A percentile compares a stretch with the other conserved stretches of the same genome.
phyloP scores from a whole-genome alignment of 495 filamentous ascomycete genomes.

The Parmelia sp. region DNA sequence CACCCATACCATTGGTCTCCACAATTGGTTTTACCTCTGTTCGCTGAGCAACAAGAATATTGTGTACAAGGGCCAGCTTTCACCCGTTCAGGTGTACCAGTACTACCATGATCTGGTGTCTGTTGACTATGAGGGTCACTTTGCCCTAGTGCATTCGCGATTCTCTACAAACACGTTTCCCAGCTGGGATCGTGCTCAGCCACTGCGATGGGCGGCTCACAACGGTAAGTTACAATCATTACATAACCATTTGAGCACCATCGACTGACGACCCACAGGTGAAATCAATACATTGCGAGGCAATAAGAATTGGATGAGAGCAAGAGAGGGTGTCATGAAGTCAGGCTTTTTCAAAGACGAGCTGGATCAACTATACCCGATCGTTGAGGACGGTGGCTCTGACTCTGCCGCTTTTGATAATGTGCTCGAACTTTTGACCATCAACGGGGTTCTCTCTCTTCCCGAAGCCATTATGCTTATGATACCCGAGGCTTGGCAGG shows the following conservation, averaged over 20 bases:
- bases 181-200: slow-evolving; percentile 97
- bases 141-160: slow-evolving; percentile 94
- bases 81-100: slow-evolving; percentile 95
- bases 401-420: slow-evolving; percentile 99
- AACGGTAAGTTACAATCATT: slow-evolving; percentile 58
- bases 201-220: slow-evolving; percentile 94
- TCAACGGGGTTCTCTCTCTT: slow-evolving; percentile 95
- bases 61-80: slow-evolving; percentile 97
- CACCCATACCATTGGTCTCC: slow-evolving; percentile 87
- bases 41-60: slow-evolving; percentile 98
- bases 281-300: slow-evolving; percentile 98
- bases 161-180: slow-evolving; percentile 99
- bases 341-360: slow-evolving; percentile 91
- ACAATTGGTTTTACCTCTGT: slow-evolving; percentile 99
- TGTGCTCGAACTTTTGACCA: slow-evolving; percentile 86
- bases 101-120: slow-evolving; percentile 98
- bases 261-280: slow-evolving; percentile 43
- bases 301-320: slow-evolving; percentile 99
- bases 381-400: slow-evolving; percentile 95
- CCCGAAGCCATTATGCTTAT: slow-evolving; percentile 99
- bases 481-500: slow-evolving; percentile 99
- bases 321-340: slow-evolving; percentile 90
- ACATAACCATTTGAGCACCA: background rate
- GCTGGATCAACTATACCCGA: slow-evolving; percentile 84
- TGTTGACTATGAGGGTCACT: slow-evolving; percentile 96